Conservation (phyloP, 2,329 filamentous ascomycete genomes). For the Aspergillus phoenicis region DNA sequence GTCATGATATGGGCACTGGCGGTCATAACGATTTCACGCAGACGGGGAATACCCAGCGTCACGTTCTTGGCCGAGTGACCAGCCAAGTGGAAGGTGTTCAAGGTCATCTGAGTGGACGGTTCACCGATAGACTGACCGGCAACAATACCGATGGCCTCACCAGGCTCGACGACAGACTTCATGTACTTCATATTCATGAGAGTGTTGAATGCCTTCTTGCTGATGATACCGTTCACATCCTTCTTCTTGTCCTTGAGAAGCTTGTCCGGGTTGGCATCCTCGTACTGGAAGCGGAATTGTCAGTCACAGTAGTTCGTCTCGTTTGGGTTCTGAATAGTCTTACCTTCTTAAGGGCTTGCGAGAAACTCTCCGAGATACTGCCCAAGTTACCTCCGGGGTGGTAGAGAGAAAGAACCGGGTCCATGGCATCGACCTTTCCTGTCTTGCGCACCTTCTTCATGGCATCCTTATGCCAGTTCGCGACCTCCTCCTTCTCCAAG, state of each 20-base stretch:
- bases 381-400: constrained; percentile 78
- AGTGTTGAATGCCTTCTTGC: constrained; percentile 75
- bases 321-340: constrained; percentile 16
- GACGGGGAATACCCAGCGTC: constrained; percentile 93
- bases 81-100: constrained; percentile 99
- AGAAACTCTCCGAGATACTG: constrained; percentile 87
- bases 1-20: constrained; percentile 87
- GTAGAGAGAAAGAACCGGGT: constrained; percentile 73
- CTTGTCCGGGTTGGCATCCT: constrained; percentile 71
- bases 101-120: constrained; percentile 97
- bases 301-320: constrained; percentile 17
- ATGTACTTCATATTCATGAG: constrained; percentile 92
- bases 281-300: constrained; percentile 56
- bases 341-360: constrained; percentile 65
- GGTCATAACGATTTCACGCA: constrained; percentile 98
- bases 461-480: constrained; percentile 62
- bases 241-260: constrained; percentile 64
- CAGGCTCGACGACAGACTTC: constrained; percentile 86
- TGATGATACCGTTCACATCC: constrained; percentile 43
- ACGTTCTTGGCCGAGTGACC: constrained; percentile 98
- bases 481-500: constrained; percentile 68
- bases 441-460: constrained; percentile 82
- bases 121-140: constrained; percentile 96
- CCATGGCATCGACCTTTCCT: constrained; percentile 66
- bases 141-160: constrained; percentile 94